These are phyloP conservation scores for Adiantum capillusveneris DNA, from an alignment of 75 land plant species.

Conservation along the genomic window DNA sequence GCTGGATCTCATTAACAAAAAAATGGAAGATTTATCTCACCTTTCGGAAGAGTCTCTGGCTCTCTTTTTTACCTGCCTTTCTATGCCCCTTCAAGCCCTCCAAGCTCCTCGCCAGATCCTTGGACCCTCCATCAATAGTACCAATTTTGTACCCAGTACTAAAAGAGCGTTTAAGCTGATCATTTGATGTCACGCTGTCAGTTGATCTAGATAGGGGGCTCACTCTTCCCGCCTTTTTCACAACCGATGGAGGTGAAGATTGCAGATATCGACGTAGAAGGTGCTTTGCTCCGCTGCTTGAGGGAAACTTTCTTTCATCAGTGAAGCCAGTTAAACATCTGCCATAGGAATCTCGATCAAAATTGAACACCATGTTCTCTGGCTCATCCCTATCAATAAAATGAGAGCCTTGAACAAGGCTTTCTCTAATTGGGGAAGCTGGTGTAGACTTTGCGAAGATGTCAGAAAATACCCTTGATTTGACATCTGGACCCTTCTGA, in stretches of 20 bases:
- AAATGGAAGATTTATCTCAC: no score
- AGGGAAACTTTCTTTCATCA: background rate
- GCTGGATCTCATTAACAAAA: no score
- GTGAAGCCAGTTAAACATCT: background rate
- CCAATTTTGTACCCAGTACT: background rate
- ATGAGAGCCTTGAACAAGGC: background rate
- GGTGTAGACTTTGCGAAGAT: background rate
- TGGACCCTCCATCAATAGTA: no score
- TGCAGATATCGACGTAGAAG: background rate
- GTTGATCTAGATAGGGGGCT: background rate
- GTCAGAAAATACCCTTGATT: constrained; percentile 2
- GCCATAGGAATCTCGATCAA: constrained; percentile 2
- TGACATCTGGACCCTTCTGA: background rate
- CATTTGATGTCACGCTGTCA: constrained; percentile 1
- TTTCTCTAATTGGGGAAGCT: background rate
- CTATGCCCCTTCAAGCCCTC: no score
- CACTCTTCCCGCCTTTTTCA: background rate
- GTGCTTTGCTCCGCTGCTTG: background rate
- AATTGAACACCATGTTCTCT: background rate
- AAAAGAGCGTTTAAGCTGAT: background rate
- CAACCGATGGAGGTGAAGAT: background rate
- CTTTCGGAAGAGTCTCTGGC: no score
- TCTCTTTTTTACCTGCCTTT: no score
- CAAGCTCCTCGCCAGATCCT: no score
- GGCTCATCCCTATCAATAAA: constrained; percentile 4